Base-by-base conservation (phyloP, 176 grass and related monocot genomes). In the Microstegium vimineum region DNA sequence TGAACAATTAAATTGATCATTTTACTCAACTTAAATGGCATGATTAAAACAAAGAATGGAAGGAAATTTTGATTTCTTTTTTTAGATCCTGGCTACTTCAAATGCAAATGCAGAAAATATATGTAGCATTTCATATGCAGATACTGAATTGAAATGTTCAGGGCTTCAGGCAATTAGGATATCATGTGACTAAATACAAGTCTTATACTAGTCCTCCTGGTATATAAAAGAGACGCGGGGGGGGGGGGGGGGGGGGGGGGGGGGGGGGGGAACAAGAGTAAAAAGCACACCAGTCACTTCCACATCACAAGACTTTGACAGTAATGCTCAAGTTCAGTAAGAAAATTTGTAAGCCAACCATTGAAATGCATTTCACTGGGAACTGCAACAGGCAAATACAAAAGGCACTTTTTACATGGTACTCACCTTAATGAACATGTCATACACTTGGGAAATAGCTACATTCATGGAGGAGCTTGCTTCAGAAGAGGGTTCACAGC, bases 361-460 rank as follows among this genome's bases (percentile, higher is more conserved):
- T n/a, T n/a, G n/a, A n/a, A n/a, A n/a, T n/a, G n/a, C n/a, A n/a
- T n/a, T n/a, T n/a, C n/a, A n/a, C n/a, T n/a, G n/a, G n/a, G 54
- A 57, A 28, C 10, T 59, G 30, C 30, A 47, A 54, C 10, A 43
- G 49, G n/a, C 37, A 73, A 88, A 65, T 35, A 74, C 10, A 49
- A 33, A 6, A 63, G 27, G 8, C 20, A 42, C 0, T 30, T 75
- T 71, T 64, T n/a, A 57, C 41, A 81, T 76, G 35, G 64, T 9
- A 25, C 69, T 56, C 87, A 94, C 95, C 90, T 94, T 93, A 51
- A 54, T 78, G 60, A 98, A 52, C 47, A 86, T 85, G 78, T 89
- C 86, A 82, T 90, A 83, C 72, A 94, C 75, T 80, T 46, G 73
- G 27, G 84, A 92, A 49, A 90, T 56, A 61, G 76, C 77, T 75